A percentile compares a stretch with the other conserved stretches of the same genome.
phyloP scores from a whole-genome alignment of 1,284 basidiomycete species.

The Ustilago vetiveriae region DNA sequence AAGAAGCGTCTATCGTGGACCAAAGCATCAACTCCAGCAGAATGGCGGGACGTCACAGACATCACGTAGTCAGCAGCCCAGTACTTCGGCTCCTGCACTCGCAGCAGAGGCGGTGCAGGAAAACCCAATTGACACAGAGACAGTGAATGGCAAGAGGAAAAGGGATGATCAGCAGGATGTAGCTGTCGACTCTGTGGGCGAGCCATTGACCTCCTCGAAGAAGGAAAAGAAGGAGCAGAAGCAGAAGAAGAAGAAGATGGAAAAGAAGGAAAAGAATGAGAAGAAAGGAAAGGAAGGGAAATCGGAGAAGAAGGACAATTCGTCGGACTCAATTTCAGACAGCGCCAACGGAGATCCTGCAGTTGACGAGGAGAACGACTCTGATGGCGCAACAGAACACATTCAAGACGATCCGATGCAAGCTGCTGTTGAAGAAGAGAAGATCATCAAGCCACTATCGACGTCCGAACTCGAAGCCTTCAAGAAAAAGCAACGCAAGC shows the following conservation, averaged over 20 bases:
- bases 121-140: conserved; percentile 15
- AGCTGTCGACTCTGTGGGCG: neutral
- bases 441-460: conserved; percentile 49
- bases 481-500: conserved; percentile 59
- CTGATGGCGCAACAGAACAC: conserved; percentile 29
- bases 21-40: conserved; percentile 25
- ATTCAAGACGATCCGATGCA: conserved; percentile 44
- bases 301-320: conserved; percentile 65
- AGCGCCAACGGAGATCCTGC: conserved; percentile 1
- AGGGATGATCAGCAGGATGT: conserved; percentile 10
- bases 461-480: conserved; percentile 57
- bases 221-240: conserved; percentile 24
- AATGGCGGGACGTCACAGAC: conserved; percentile 17
- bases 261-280: conserved; percentile 66
- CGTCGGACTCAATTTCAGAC: no score
- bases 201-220: conserved; percentile 2
- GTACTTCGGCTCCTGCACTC: neutral
- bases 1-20: conserved; percentile 48
- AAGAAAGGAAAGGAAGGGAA: conserved; percentile 28
- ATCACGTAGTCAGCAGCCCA: conserved; percentile 7
- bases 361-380: neutral
- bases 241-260: conserved; percentile 38
- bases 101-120: conserved; percentile 1
- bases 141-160: conserved; percentile 29
- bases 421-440: conserved; percentile 28